phyloP scores from a whole-genome alignment of 2,329 filamentous ascomycete species.

The Phaeosphaeria sp. region DNA sequence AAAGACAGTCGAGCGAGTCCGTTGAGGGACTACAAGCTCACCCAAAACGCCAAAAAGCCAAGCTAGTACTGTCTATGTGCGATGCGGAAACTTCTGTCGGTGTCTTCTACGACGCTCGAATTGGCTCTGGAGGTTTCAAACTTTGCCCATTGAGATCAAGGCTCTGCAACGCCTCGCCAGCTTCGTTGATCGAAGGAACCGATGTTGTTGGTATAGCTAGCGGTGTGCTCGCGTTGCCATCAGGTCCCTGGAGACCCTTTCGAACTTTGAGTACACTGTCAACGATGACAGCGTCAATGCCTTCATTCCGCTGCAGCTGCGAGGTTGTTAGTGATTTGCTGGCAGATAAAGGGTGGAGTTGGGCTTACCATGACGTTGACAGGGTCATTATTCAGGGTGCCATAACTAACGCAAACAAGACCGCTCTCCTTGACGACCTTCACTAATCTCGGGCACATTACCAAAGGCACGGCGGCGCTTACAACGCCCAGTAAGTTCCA shows the following conservation, averaged over 20 bases:
- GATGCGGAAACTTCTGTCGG: neutral
- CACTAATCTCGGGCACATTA: slow-evolving; percentile 87
- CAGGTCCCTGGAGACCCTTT: slow-evolving; percentile 75
- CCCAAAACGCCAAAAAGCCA: neutral
- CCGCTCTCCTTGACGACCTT: slow-evolving; percentile 93
- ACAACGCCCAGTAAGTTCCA: slow-evolving; percentile 97
- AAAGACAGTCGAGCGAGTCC: neutral
- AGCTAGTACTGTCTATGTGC: neutral
- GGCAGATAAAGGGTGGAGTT: neutral
- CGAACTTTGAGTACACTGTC: slow-evolving; percentile 93
- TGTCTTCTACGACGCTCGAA: neutral
- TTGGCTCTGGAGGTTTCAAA: neutral
- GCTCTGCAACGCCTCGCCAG: slow-evolving; percentile 1
- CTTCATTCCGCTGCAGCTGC: slow-evolving; percentile 87
- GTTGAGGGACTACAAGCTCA: neutral
- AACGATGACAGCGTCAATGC: slow-evolving; percentile 97
- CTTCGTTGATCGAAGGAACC: slow-evolving; percentile 11
- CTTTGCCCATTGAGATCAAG: neutral
- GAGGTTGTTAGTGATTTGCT: slow-evolving; percentile 12
- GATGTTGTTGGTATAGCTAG: slow-evolving; percentile 10
- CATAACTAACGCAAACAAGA: slow-evolving; percentile 93
- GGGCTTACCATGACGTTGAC: slow-evolving; percentile 78
- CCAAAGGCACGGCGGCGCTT: slow-evolving; percentile 83
- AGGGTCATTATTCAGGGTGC: slow-evolving; percentile 86
- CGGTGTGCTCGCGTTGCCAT: slow-evolving; percentile 3